Conservation (phyloP, 805 yeast species). For the Myxozyma neglecta region DNA sequence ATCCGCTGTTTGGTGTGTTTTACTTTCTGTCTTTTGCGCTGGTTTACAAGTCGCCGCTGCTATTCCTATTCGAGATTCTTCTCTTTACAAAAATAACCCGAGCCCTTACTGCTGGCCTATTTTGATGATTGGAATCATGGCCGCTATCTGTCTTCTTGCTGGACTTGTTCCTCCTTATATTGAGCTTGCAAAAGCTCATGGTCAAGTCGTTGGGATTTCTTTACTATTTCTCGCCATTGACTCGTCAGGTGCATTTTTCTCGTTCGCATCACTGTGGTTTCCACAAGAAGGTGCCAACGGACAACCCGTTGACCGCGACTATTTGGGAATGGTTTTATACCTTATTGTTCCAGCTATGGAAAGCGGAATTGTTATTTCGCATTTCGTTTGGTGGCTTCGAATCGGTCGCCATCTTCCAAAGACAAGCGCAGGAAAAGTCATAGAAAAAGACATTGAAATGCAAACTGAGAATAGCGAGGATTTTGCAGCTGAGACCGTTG, state of each 20-base stretch:
- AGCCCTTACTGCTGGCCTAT: slow-evolving; percentile 70
- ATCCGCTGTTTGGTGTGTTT: slow-evolving; percentile 42
- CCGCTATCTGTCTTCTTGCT: slow-evolving; percentile 68
- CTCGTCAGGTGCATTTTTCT: slow-evolving; percentile 77
- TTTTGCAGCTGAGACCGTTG: background rate
- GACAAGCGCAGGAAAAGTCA: background rate
- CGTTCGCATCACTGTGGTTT: slow-evolving; percentile 62
- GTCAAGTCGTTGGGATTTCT: slow-evolving; percentile 86
- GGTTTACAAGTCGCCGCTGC: slow-evolving; percentile 72
- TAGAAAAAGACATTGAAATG: background rate
- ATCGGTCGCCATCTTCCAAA: slow-evolving; percentile 10
- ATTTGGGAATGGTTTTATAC: slow-evolving; percentile 78
- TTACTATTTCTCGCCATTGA: slow-evolving; percentile 76
- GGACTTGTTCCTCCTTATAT: slow-evolving; percentile 89
- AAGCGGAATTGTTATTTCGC: slow-evolving; percentile 71
- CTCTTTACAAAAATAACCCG: slow-evolving; percentile 36
- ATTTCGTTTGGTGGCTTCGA: slow-evolving; percentile 37
- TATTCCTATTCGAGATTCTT: slow-evolving; percentile 50
- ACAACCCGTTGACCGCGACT: slow-evolving; percentile 48
- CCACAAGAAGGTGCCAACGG: slow-evolving; percentile 34
- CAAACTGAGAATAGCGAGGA: background rate
- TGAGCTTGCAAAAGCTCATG: slow-evolving; percentile 75
- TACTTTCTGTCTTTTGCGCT: slow-evolving; percentile 48
- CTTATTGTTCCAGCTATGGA: slow-evolving; percentile 72
- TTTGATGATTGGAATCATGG: slow-evolving; percentile 74